Conservation (phyloP, 345 rosid genomes). For the Eucalyptus rudis region DNA sequence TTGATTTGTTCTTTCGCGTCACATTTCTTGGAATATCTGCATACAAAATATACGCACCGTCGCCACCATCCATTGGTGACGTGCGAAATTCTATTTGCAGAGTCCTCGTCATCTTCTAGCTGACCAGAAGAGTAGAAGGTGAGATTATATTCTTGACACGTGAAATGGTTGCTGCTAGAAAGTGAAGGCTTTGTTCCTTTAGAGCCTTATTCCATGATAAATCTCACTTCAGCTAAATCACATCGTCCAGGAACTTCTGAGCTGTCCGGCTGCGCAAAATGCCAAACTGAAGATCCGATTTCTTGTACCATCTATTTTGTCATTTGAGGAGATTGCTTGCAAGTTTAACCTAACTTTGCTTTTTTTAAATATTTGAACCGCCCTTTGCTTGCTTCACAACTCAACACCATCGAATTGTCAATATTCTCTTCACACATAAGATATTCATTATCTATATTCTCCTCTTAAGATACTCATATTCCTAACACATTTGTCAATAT, state of each 20-base stretch:
- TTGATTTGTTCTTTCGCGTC: neutral
- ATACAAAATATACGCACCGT: neutral
- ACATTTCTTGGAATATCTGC: neutral
- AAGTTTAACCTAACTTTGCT: neutral
- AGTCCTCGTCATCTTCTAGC: neutral
- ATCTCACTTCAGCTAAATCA: neutral
- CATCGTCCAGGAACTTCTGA: neutral
- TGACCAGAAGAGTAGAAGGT: neutral
- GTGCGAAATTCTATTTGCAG: neutral
- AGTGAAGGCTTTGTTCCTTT: neutral
- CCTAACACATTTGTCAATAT: neutral
- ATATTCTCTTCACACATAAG: neutral
- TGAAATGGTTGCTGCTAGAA: neutral
- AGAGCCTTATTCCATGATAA: neutral
- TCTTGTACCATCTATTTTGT: neutral
- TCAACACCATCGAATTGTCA: neutral
- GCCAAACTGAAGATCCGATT: neutral
- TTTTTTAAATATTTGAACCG: neutral
- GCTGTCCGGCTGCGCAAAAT: neutral
- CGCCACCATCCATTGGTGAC: neutral
- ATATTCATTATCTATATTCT: neutral
- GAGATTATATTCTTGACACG: neutral
- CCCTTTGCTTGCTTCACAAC: neutral
- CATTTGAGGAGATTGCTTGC: neutral
- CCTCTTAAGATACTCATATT: neutral